A percentile compares a stretch with the other conserved stretches of the same genome.
Evolutionary conservation across 352 stramenopile genomes (phyloP).

Genomic region (Elongisporangium prolatum): DNA sequence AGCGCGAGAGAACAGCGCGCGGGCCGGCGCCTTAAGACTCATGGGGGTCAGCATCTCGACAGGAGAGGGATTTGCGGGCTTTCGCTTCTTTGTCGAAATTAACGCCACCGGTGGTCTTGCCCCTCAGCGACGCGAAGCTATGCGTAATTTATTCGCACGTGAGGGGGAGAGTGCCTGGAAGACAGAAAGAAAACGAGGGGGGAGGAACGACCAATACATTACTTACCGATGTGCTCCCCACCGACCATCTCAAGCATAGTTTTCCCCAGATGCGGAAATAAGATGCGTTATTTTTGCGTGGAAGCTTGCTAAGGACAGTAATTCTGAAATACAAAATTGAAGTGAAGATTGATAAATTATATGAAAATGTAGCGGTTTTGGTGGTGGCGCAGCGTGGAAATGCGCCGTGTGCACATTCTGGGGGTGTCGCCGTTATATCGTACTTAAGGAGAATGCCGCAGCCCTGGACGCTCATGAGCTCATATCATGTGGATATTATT

Average conservation of each 20-base stretch:
- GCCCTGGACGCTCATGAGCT: neutral
- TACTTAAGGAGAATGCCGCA: neutral
- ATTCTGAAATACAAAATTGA: neutral
- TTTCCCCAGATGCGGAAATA: neutral
- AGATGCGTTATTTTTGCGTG: neutral
- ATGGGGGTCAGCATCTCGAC: slow-evolving; percentile 19
- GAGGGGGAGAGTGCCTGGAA: slow-evolving; percentile 2
- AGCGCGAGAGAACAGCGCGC: slow-evolving; percentile 47
- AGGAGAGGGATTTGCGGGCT: slow-evolving; percentile 1
- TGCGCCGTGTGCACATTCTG: neutral
- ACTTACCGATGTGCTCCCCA: slow-evolving; percentile 4
- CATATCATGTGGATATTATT: too few species aligned
- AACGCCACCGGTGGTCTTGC: neutral
- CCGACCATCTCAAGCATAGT: slow-evolving; percentile 2
- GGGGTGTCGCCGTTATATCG: neutral
- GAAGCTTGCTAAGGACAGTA: neutral
- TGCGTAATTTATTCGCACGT: neutral
- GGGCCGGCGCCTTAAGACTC: slow-evolving; percentile 58
- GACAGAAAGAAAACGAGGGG: neutral
- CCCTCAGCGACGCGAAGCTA: neutral
- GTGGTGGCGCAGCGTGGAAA: slow-evolving; percentile 1
- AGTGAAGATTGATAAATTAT: neutral
- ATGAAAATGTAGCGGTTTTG: neutral
- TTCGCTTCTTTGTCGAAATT: slow-evolving; percentile 1
- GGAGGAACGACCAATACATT: slow-evolving; percentile 7